A percentile compares a stretch with the other conserved stretches of the same genome.
Evolutionary conservation across 495 filamentous ascomycete species (phyloP).

Genomic region (Penicillium dipodomyicola): DNA sequence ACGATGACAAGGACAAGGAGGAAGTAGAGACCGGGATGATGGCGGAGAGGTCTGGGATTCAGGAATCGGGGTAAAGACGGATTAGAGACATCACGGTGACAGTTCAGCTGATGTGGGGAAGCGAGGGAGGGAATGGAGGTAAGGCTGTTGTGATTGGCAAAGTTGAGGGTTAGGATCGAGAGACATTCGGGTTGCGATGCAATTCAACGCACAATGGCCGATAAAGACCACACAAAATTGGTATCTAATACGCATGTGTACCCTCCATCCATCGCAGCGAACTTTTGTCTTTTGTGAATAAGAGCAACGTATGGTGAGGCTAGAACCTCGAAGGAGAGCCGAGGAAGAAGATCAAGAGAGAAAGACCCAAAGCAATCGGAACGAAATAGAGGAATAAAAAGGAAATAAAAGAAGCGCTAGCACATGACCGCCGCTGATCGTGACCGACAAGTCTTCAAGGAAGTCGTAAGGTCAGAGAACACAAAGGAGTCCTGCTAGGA

Average conservation of each 20-base stretch:
- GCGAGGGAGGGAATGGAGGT: constrained; percentile 19
- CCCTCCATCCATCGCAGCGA: constrained; percentile 29
- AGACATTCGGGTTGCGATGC: constrained; percentile 19
- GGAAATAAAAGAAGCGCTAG: constrained; percentile 43
- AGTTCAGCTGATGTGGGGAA: constrained; percentile 12
- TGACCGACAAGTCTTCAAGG: constrained; percentile 37
- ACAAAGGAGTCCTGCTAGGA: constrained; percentile 22
- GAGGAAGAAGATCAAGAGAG: constrained; percentile 50
- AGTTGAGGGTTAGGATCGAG: constrained; percentile 8
- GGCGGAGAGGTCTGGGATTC: not conserved
- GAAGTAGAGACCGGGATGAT: constrained; percentile 3
- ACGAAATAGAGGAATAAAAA: constrained; percentile 39
- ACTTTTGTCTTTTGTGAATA: constrained; percentile 39
- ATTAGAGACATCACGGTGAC: constrained; percentile 6
- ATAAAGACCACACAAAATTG: constrained; percentile 21
- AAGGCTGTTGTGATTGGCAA: constrained; percentile 2
- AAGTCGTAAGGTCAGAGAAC: constrained; percentile 38
- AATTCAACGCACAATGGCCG: constrained; percentile 23
- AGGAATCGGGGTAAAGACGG: constrained; percentile 12
- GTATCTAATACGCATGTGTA: constrained; percentile 32
- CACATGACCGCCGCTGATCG: constrained; percentile 38
- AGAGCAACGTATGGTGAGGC: constrained; percentile 50
- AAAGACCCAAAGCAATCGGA: constrained; percentile 30
- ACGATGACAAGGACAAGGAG: constrained; percentile 6
- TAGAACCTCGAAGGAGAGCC: constrained; percentile 43